Conservation (phyloP, 345 rosid genomes). For the Brassica nigra region DNA sequence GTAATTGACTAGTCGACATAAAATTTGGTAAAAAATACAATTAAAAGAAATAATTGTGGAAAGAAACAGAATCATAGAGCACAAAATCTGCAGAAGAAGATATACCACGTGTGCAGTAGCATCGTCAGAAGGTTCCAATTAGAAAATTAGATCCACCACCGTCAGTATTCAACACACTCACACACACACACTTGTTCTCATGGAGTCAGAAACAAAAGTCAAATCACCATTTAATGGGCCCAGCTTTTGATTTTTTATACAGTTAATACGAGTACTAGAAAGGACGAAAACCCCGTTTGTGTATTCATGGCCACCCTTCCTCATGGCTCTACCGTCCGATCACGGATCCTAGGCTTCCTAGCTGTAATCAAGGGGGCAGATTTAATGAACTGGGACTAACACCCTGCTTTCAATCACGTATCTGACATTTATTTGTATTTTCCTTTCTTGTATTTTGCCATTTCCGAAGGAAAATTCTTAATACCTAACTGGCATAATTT, state of each 20-base stretch:
- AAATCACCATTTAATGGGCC: neutral
- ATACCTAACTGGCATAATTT: neutral
- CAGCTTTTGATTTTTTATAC: neutral
- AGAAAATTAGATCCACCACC: slow-evolving; percentile 28
- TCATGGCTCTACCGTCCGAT: slow-evolving; percentile 32
- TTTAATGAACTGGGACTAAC: slow-evolving; percentile 24
- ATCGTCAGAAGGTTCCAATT: slow-evolving; percentile 27
- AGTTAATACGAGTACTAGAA: neutral
- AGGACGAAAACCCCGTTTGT: neutral
- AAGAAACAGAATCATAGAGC: neutral
- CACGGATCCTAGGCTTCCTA: slow-evolving; percentile 26
- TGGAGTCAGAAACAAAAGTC: slow-evolving; percentile 30
- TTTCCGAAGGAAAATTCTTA: neutral
- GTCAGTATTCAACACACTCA: slow-evolving; percentile 25
- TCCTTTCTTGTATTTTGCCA: slow-evolving; percentile 9
- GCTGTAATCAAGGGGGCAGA: slow-evolving; percentile 35
- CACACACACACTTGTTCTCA: slow-evolving; percentile 8
- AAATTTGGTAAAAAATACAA: neutral
- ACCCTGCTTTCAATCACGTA: slow-evolving; percentile 6
- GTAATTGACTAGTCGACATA: neutral
- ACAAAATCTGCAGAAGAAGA: slow-evolving; percentile 14
- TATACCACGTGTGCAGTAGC: slow-evolving; percentile 30
- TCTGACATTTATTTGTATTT: neutral
- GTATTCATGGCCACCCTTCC: neutral
- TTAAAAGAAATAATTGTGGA: neutral